Base-by-base conservation (phyloP, 768 basidiomycete species). In the Ramaria sp. region DNA sequence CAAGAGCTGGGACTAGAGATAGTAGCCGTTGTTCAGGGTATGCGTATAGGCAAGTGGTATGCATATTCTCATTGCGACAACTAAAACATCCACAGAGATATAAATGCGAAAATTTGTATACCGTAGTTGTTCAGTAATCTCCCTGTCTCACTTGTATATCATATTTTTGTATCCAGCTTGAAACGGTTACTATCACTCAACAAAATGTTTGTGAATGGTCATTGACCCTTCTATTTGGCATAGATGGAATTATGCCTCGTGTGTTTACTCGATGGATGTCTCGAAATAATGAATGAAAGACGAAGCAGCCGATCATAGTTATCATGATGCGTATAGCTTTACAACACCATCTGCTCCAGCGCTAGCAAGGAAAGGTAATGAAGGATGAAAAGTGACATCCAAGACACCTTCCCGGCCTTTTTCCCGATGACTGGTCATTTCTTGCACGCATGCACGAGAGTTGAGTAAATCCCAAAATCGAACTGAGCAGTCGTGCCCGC, bases 281-380 rank as follows among this genome's bases (percentile, higher is more conserved):
- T 41, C 39, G 20, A 41, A 2, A 41, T n/a, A 22, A 41, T 41
- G 39, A n/a, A n/a, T 22, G 16, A 34, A 50, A 34, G 24, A 38
- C 16, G 32, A n/a, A 38, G 51, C 18, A 43, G 18, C 16, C 12
- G 39, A 50, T 27, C 36, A 58, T 59, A 57, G 69, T 74, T 75
- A 89, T 70, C 86, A 90, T 63, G 86, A 87, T 58, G 88, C 86
- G 66, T 88, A 96, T 25, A 97, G 73, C 68, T 91, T 91, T 57
- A 97, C 82, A 43, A 91, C 85, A 25, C 94, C 93, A 69, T 97
- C 95, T 12, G 91, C 90, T n/a, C 95, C 95, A 18, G 89, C 88
- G 66, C 89, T 95, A 15, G 86, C 90, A 77, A 96, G 81, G 63
- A 93, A 81, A 27, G 88, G 86, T 55, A 93, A 67, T 57, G 84